phyloP scores from a whole-genome alignment of 169 alveolate genomes.

The Plasmodium sp. region DNA sequence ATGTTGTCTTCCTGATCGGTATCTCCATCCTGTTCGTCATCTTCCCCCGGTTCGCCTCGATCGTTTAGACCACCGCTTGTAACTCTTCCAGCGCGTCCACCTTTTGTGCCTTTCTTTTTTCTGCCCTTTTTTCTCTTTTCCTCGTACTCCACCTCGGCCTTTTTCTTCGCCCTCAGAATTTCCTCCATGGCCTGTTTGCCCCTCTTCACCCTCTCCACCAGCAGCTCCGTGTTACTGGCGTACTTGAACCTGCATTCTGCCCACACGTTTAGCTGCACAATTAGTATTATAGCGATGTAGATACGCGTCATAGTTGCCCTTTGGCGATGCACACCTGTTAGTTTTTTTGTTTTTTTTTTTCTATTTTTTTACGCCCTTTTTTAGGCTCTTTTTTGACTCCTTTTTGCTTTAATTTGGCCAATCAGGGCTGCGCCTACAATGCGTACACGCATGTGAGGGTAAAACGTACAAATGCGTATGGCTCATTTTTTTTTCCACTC shows the following conservation, averaged over 20 bases:
- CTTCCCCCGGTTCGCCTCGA: neutral
- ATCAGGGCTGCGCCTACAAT: neutral
- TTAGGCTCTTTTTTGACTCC: neutral
- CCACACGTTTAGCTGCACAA: conserved; percentile 15
- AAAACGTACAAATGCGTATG: neutral
- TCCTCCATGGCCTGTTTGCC: conserved; percentile 70
- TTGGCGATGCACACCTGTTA: neutral
- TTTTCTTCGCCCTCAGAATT: conserved; percentile 55
- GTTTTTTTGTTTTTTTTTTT: neutral
- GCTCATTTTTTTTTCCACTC: neutral
- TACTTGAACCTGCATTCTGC: conserved; percentile 61
- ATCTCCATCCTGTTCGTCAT: neutral
- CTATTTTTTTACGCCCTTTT: neutral
- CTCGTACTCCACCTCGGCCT: conserved; percentile 60
- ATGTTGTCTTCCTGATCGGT: neutral
- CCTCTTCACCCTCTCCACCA: conserved; percentile 54
- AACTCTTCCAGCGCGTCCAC: neutral
- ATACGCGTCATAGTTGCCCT: conserved; percentile 10
- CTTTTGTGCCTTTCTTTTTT: neutral
- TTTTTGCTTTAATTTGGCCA: neutral
- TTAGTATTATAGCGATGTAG: neutral
- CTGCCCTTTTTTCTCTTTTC: conserved; percentile 6
- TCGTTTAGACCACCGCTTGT: neutral
- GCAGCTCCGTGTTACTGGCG: conserved; percentile 32
- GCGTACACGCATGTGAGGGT: neutral